A percentile compares a stretch with the other conserved stretches of the same genome.
These are phyloP conservation scores for Misopates orontium DNA, from an alignment of 257 asterid genomes.

Conservation along the genomic window DNA sequence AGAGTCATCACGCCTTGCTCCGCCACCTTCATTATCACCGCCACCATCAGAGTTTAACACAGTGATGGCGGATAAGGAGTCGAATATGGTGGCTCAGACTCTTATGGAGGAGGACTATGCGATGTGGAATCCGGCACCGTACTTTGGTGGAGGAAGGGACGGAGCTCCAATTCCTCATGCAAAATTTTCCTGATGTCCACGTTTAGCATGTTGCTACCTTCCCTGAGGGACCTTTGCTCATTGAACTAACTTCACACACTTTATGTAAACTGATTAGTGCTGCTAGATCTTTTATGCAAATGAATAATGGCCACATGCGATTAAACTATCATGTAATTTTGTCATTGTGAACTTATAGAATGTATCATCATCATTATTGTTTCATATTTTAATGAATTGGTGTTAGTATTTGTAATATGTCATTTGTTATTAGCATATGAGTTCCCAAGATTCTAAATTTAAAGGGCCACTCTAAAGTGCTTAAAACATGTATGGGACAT, in stretches of 20 bases:
- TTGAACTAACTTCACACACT: neutral
- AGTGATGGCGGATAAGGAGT: neutral
- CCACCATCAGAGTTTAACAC: neutral
- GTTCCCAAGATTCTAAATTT: no score
- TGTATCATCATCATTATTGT: no score
- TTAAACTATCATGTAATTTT: no score
- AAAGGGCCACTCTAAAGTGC: no score
- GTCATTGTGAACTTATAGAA: no score
- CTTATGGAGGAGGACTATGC: constrained; percentile 18
- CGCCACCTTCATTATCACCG: constrained; percentile 3
- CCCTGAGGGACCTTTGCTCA: neutral
- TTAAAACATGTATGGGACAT: no score
- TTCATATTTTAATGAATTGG: no score
- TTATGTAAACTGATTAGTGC: no score
- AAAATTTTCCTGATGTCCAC: neutral
- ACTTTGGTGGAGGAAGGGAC: constrained; percentile 14
- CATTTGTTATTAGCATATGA: no score
- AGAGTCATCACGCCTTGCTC: neutral
- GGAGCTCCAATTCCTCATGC: constrained; percentile 25
- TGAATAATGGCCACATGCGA: neutral
- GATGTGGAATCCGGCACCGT: constrained; percentile 26
- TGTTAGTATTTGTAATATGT: no score
- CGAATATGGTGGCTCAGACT: neutral
- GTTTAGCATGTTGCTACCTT: neutral
- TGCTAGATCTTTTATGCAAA: neutral